Conservation (phyloP, 2,329 filamentous ascomycete genomes). For the Pestalotiopsis sp. region DNA sequence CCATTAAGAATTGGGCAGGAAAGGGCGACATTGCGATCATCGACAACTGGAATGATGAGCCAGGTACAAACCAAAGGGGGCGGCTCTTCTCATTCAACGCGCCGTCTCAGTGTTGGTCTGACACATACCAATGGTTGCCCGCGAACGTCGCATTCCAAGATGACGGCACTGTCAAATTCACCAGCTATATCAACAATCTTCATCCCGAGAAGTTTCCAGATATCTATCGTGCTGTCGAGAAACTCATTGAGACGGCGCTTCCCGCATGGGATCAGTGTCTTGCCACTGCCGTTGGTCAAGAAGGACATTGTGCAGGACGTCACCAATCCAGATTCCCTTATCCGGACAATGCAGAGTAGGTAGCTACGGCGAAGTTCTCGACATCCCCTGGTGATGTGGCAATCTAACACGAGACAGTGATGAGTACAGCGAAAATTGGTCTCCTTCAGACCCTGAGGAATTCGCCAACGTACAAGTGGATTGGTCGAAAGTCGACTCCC, state of each 20-base stretch:
- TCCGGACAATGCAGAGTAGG: not conserved
- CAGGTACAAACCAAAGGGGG: not conserved
- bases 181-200: conserved; percentile 48
- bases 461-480: conserved; percentile 28
- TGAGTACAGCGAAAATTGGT: conserved; percentile 17
- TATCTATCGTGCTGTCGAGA: conserved; percentile 37
- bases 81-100: not conserved
- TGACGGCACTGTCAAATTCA: conserved; percentile 32
- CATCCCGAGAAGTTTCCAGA: conserved; percentile 35
- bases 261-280: conserved; percentile 42
- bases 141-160: conserved; percentile 34
- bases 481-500: not conserved
- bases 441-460: conserved; percentile 20
- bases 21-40: conserved; percentile 23
- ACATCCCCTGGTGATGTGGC: not conserved
- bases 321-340: not conserved
- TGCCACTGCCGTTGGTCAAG: not conserved
- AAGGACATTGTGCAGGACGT: not conserved
- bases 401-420: conserved; percentile 13
- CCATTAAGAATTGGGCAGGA: conserved; percentile 21
- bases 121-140: conserved; percentile 46
- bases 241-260: conserved; percentile 36
- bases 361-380: not conserved
- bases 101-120: conserved; percentile 26
- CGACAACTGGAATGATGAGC: not conserved